phyloP scores from a whole-genome alignment of 306 rosid species.

The Vigna reflexopilosa region DNA sequence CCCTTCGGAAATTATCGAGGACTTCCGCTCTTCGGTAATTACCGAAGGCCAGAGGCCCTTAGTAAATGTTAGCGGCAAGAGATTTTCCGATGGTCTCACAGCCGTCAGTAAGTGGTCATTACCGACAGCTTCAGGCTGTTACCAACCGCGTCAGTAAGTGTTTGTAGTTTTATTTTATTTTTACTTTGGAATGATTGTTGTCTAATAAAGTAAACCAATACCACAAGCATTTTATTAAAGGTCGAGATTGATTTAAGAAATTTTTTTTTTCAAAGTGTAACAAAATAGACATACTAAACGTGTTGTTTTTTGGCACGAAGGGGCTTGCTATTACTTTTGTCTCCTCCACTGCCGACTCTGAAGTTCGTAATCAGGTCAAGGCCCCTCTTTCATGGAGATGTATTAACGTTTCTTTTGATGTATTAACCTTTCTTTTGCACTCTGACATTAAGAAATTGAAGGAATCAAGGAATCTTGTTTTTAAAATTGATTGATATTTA shows the following conservation, averaged over 20 bases:
- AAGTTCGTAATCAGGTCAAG: conserved; percentile 66
- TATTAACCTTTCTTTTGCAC: neutral
- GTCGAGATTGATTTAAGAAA: neutral
- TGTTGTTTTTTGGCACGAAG: conserved; percentile 72
- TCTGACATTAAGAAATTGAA: neutral
- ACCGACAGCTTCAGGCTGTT: no score
- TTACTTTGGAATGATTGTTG: no score
- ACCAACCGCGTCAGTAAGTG: no score
- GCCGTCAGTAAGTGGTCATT: no score
- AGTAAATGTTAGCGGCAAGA: no score
- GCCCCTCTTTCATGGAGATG: neutral
- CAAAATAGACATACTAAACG: neutral
- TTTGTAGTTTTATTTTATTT: no score
- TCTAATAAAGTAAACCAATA: no score
- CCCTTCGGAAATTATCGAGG: no score
- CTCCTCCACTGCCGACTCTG: conserved; percentile 79
- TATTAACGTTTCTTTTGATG: neutral
- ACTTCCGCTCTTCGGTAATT: no score
- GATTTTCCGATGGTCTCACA: no score
- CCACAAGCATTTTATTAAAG: neutral
- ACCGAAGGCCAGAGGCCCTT: no score
- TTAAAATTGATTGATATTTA: no score
- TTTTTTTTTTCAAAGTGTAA: neutral
- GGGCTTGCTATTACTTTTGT: conserved; percentile 98
- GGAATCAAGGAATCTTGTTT: neutral